These are phyloP conservation scores for Aureobasidium sp. DNA, from an alignment of 2,329 filamentous ascomycete genomes.

Conservation along the genomic window DNA sequence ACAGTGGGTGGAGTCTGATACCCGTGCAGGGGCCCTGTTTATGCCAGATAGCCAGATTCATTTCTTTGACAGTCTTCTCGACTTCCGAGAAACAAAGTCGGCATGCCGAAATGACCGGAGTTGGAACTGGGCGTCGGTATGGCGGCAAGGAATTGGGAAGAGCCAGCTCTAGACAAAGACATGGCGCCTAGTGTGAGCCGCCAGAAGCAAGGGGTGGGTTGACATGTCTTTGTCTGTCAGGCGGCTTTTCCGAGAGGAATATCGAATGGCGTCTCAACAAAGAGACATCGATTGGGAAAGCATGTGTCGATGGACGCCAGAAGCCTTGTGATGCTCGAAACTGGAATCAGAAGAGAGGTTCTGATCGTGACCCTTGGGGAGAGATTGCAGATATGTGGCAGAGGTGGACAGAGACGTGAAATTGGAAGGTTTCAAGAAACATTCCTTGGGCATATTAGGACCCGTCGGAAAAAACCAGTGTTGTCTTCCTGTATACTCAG, in stretches of 20 bases:
- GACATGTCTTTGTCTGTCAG: not conserved
- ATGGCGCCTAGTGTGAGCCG: not conserved
- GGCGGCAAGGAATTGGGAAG: not conserved
- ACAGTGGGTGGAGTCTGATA: not conserved
- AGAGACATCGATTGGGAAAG: not conserved
- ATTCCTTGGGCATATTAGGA: not conserved
- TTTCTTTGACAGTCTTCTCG: not conserved
- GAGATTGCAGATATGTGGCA: too few relatives aligned
- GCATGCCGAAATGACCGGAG: constrained; percentile 7
- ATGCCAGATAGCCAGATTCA: not conserved
- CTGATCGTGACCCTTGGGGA: not conserved
- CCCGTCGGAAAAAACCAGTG: too few relatives aligned
- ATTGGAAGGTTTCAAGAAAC: not conserved
- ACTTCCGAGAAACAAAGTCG: constrained; percentile 1
- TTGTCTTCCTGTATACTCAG: too few relatives aligned
- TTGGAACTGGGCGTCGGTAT: constrained; percentile 6
- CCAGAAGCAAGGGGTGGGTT: not conserved
- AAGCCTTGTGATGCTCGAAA: not conserved
- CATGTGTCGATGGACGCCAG: not conserved
- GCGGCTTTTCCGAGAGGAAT: not conserved
- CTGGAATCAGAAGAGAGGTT: not conserved
- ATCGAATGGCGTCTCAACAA: not conserved
- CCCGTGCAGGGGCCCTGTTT: not conserved
- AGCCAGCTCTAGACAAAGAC: not conserved
- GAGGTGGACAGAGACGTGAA: not conserved